phyloP scores from a whole-genome alignment of 352 stramenopile species.

The Globisporangium camurandrum region DNA sequence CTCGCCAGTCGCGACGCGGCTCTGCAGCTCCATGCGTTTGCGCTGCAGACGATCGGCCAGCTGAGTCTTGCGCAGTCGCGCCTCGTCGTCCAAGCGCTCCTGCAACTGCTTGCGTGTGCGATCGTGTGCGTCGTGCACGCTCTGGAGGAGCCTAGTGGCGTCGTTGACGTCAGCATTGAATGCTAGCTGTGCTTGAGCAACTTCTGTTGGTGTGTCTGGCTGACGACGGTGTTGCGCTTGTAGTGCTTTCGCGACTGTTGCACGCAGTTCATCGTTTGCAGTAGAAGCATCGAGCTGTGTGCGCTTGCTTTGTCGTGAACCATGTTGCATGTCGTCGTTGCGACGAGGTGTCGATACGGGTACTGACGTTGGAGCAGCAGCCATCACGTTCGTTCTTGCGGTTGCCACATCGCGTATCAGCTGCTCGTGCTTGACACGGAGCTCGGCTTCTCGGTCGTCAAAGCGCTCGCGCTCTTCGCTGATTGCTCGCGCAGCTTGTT shows the following conservation, averaged over 20 bases:
- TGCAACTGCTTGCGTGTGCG: conserved; percentile 5
- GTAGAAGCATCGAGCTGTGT: no score
- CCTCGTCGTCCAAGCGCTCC: conserved; percentile 13
- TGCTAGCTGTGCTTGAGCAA: no score
- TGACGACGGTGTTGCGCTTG: no score
- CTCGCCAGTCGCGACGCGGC: background rate
- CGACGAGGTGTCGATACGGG: no score
- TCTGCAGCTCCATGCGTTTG: conserved; percentile 1
- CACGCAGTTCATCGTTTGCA: no score
- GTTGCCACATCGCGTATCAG: conserved; percentile 15
- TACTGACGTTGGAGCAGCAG: background rate
- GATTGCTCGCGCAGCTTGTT: conserved; percentile 16
- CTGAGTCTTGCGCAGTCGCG: conserved; percentile 13
- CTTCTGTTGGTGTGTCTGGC: no score
- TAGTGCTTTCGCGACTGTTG: no score
- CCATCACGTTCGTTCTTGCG: no score
- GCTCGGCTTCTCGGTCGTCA: conserved; percentile 2
- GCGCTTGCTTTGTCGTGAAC: background rate
- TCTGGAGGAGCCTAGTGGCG: conserved; percentile 16
- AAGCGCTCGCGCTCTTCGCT: conserved; percentile 16
- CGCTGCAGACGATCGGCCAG: conserved; percentile 15
- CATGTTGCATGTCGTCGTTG: background rate
- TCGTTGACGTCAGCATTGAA: conserved; percentile 4
- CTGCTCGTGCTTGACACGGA: background rate
- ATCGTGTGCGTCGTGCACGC: conserved; percentile 25